phyloP scores from a whole-genome alignment of 805 yeast genomes.

The Candida khao-thaluensis region DNA sequence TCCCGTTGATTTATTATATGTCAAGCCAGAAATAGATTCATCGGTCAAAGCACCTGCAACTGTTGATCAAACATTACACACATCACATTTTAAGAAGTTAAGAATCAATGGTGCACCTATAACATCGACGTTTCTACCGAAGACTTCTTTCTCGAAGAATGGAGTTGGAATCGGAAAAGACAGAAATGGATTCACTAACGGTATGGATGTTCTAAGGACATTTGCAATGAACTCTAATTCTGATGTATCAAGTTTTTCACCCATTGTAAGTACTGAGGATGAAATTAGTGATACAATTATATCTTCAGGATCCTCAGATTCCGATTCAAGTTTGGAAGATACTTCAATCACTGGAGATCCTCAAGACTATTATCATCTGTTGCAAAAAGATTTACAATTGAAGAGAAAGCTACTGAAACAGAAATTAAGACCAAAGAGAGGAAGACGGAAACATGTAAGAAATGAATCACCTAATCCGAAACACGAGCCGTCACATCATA shows the following conservation, averaged over 20 bases:
- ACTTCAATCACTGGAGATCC: conserved; percentile 8
- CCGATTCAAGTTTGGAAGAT: conserved; percentile 12
- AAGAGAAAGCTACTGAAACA: conserved; percentile 13
- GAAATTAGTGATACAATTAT: conserved; percentile 16
- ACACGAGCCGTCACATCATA: conserved; percentile 43
- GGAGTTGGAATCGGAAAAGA: conserved; percentile 2
- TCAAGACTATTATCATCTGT: conserved; percentile 17
- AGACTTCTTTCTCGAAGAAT: conserved; percentile 15
- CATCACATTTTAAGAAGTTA: conserved; percentile 42
- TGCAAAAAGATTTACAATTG: conserved; percentile 16
- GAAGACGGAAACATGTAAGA: not conserved
- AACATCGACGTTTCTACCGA: conserved; percentile 16
- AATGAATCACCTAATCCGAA: conserved; percentile 35
- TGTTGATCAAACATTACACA: conserved; percentile 32
- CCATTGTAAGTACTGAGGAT: conserved; percentile 19
- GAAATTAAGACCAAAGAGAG: not conserved
- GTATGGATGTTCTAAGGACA: conserved; percentile 6
- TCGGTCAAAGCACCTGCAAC: conserved; percentile 35
- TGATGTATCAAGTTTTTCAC: not conserved
- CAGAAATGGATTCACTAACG: not conserved
- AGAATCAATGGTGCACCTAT: conserved; percentile 41
- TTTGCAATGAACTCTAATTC: conserved; percentile 1
- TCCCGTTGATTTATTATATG: conserved; percentile 18
- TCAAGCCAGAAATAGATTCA: conserved; percentile 7
- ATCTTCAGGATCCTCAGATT: conserved; percentile 14